Base-by-base conservation (phyloP, 441 rosid species). In the Pelargonium hybrid region DNA sequence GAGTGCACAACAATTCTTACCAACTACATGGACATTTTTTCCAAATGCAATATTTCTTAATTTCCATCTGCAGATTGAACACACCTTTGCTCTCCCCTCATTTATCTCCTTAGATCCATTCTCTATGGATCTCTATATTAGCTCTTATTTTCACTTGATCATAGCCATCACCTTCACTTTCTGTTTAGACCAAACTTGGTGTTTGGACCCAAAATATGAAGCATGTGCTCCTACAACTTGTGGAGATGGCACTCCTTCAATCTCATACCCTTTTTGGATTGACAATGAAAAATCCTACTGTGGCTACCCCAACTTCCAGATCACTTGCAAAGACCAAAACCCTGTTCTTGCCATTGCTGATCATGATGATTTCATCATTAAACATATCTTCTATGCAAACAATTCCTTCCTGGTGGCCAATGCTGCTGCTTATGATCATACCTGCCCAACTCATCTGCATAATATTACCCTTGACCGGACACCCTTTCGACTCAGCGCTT, bases 291-390 rank as follows among this genome's bases (percentile, higher is more conserved):
- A 69, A 20, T 0, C 63, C 54, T 78, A 6, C 61, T 86, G 90
- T 45, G 90, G 90, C 31, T 73, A 65, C 69, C 92, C 92, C 2
- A 80, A 87, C 61, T 87, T 87, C 73, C 5, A 29, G 10, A 41
- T 87, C 57, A 67, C 81, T 20, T 86, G 88, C 83, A 18, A 39
- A 5, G 59, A 68, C 2, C 65, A 66, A 17, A 70, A 21, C n/a
- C 76, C 83, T 2, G 5, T 84, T 62, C 68, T 87, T 43, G 52
- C 26, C 47, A 9, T 84, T 47, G 9, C 72, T 7, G 61, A 47
- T 48, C 18, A 13, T 14, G 48, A 69, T 15, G 57, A 50, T 50
- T 82, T 74, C 34, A 54, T 71, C 15, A 62, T 84, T 69, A 75
- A 39, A 0, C 29, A 71, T 1, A 77, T 87, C 50, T 31, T 64